Percentiles rank a stretch among this genome's conserved stretches.
Conservation (phyloP, 257 asterid genomes). For the Solanum clarkiae region DNA sequence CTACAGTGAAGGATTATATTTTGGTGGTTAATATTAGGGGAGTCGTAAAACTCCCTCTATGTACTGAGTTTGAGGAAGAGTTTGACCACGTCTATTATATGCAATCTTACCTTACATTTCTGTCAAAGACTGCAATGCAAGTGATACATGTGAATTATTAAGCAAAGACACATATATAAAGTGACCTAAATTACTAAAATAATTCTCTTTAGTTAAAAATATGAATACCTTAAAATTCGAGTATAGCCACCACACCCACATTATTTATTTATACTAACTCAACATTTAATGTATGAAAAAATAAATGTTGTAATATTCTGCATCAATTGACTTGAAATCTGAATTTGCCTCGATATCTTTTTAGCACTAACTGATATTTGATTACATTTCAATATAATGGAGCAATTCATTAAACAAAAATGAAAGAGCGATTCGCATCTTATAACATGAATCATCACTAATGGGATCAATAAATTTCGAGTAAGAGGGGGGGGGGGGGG, state of each 20-base stretch:
- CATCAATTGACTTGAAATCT: not conserved
- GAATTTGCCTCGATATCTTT: not conserved
- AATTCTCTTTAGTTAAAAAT: not conserved
- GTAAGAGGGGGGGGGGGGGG: not conserved
- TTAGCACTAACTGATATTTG: not conserved
- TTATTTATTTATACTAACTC: not conserved
- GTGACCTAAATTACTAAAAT: not conserved
- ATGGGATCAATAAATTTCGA: not conserved
- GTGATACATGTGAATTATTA: not conserved
- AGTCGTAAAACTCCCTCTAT: too few relatives aligned
- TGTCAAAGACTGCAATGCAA: not conserved
- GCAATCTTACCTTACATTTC: too few relatives aligned
- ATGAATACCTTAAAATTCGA: not conserved
- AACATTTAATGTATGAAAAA: not conserved
- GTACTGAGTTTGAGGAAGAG: too few relatives aligned
- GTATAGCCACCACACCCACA: not conserved
- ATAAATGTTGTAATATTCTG: not conserved
- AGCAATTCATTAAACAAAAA: not conserved
- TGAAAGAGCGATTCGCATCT: rapidly evolving
- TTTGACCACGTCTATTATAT: too few relatives aligned
- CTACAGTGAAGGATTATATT: too few relatives aligned
- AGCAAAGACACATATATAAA: not conserved
- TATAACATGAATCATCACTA: not conserved
- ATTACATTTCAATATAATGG: not conserved
- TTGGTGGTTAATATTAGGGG: too few relatives aligned